A percentile compares a stretch with the other conserved stretches of the same genome.
Conservation (phyloP, 495 filamentous ascomycete species). For the Neurospora sublineolata region DNA sequence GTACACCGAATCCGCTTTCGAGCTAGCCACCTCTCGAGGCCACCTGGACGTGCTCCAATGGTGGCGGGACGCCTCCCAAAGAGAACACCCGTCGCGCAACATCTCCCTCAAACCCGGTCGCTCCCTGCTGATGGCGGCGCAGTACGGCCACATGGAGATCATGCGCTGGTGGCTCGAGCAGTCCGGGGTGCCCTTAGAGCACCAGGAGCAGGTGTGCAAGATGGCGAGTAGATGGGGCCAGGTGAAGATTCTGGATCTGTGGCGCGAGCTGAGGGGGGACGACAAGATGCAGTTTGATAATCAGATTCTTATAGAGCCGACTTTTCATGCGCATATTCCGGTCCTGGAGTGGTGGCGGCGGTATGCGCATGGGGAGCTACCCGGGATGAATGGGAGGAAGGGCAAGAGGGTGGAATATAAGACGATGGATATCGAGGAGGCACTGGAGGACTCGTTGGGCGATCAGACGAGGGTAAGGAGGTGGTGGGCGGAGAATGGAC, state of each 20-base stretch:
- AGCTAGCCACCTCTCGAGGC: conserved; percentile 72
- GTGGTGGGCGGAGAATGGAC: conserved; percentile 87
- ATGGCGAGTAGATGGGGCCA: conserved; percentile 80
- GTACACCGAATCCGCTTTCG: conserved; percentile 76
- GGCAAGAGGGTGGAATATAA: conserved; percentile 68
- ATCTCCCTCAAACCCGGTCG: conserved; percentile 62
- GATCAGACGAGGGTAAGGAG: conserved; percentile 56
- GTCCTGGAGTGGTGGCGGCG: conserved; percentile 88
- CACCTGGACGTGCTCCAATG: conserved; percentile 77
- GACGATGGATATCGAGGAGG: conserved; percentile 91
- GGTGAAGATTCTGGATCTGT: conserved; percentile 70
- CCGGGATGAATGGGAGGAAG: conserved; percentile 29
- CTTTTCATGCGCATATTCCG: conserved; percentile 70
- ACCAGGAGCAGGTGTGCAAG: conserved; percentile 67
- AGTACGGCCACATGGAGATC: conserved; percentile 57
- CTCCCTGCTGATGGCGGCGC: conserved; percentile 66
- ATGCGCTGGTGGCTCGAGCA: conserved; percentile 70
- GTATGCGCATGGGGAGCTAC: conserved; percentile 47
- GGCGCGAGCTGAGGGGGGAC: conserved; percentile 64
- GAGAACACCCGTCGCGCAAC: conserved; percentile 15
- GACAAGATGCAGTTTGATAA: conserved; percentile 79
- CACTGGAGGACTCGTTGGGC: conserved; percentile 72
- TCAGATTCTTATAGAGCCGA: conserved; percentile 78
- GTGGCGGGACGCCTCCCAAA: conserved; percentile 61
- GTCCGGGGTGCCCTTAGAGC: conserved; percentile 59